Evolutionary conservation across 805 yeast genomes (phyloP).

Genomic region (Saccharomycodes ludwigii): DNA sequence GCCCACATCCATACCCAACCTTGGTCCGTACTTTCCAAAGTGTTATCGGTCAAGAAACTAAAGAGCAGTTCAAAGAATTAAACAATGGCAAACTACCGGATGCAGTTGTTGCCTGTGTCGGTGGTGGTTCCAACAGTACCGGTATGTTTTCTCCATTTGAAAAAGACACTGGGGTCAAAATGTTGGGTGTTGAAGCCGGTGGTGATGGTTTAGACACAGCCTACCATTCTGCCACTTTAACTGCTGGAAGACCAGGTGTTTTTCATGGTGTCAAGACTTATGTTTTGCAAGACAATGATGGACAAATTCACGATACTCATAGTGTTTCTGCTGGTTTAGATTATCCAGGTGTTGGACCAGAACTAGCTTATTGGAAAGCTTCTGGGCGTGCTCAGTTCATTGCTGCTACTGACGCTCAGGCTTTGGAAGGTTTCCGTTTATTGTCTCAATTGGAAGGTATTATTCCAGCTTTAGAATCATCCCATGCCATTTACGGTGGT

Average conservation of each 20-base stretch:
- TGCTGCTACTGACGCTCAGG: constrained; percentile 94
- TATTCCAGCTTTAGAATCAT: constrained; percentile 95
- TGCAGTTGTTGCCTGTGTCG: constrained; percentile 95
- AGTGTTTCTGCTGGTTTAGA: constrained; percentile 97
- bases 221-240: constrained; percentile 87
- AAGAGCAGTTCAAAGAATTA: constrained; percentile 71
- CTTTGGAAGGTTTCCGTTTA: constrained; percentile 78
- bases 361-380: constrained; percentile 88
- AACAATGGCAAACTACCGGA: constrained; percentile 82
- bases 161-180: constrained; percentile 59
- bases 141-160: constrained; percentile 96
- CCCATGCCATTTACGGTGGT: constrained; percentile 93
- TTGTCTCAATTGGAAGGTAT: constrained; percentile 93
- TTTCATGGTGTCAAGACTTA: constrained; percentile 96
- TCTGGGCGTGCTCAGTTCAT: constrained; percentile 84
- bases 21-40: constrained; percentile 97
- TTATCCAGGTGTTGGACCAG: constrained; percentile 99
- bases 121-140: constrained; percentile 96
- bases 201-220: constrained; percentile 90
- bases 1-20: constrained; percentile 98
- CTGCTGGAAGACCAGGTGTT: constrained; percentile 95
- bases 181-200: constrained; percentile 96
- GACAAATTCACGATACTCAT: constrained; percentile 96
- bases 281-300: constrained; percentile 82
- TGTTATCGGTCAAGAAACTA: constrained; percentile 91